These are phyloP conservation scores for Dryas drummondii DNA, from an alignment of 306 rosid species.

Conservation along the genomic window DNA sequence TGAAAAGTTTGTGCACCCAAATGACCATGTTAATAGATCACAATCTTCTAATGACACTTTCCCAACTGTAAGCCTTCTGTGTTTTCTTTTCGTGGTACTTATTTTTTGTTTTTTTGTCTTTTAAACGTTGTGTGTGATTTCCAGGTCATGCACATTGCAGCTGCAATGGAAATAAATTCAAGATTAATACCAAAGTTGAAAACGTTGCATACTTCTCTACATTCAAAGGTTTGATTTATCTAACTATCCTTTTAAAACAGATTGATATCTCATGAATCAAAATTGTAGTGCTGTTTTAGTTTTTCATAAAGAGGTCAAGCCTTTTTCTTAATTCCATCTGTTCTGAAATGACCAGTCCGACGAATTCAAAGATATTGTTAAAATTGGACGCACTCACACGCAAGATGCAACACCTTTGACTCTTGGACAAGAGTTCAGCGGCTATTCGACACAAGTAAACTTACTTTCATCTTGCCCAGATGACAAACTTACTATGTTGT, in stretches of 20 bases:
- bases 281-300: not conserved
- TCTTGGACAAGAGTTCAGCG: slow-evolving; percentile 98
- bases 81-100: not conserved
- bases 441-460: slow-evolving; percentile 93
- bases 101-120: not conserved
- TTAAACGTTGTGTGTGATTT: slow-evolving; percentile 8
- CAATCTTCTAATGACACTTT: slow-evolving; percentile 97
- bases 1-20: slow-evolving; percentile 89
- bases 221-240: slow-evolving; percentile 67
- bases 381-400: slow-evolving; percentile 97
- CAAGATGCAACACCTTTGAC: slow-evolving; percentile 99
- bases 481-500: slow-evolving; percentile 13
- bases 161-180: slow-evolving; percentile 77
- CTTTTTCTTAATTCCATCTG: not conserved
- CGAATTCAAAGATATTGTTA: slow-evolving; percentile 92
- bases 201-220: slow-evolving; percentile 61
- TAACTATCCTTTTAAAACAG: not conserved
- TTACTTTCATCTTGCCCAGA: slow-evolving; percentile 16
- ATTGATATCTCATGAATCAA: not conserved
- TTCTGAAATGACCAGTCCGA: slow-evolving; percentile 52
- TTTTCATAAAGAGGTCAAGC: not conserved
- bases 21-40: slow-evolving; percentile 97
- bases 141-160: slow-evolving; percentile 99
- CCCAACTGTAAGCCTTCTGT: slow-evolving; percentile 72
- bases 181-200: slow-evolving; percentile 80